Conservation (phyloP, 176 grass and related monocot genomes). For the Juncus effusus region DNA sequence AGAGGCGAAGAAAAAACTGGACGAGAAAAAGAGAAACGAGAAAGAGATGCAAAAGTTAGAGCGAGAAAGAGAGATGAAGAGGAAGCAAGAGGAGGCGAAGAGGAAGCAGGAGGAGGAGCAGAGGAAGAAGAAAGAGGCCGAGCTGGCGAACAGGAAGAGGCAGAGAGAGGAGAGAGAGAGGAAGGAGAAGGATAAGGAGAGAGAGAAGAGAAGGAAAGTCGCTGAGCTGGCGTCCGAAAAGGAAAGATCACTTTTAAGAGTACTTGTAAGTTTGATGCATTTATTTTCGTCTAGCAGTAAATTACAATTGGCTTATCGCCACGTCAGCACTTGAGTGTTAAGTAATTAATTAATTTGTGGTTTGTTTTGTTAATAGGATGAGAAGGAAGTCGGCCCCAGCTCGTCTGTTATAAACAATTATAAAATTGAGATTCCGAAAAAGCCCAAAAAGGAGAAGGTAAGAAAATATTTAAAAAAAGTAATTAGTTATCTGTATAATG, state of each 20-base stretch:
- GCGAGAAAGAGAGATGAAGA: conserved; percentile 65
- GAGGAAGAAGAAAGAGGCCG: conserved; percentile 61
- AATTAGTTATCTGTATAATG: conserved; percentile 15
- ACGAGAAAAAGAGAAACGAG: conserved; percentile 81
- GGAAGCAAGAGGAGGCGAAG: conserved; percentile 70
- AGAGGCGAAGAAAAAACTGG: conserved; percentile 75
- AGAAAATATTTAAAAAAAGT: conserved; percentile 13
- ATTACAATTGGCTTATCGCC: too few relatives aligned
- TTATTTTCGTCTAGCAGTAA: neutral
- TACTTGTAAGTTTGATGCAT: conserved; percentile 41
- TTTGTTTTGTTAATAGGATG: neutral
- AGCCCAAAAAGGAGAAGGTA: neutral
- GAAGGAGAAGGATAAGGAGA: conserved; percentile 60
- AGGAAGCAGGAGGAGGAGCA: conserved; percentile 61
- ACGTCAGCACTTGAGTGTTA: too few relatives aligned
- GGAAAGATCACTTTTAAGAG: conserved; percentile 21
- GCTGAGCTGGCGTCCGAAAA: conserved; percentile 35
- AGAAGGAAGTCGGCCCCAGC: too few relatives aligned
- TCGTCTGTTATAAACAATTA: too few relatives aligned
- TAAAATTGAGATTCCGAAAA: too few relatives aligned
- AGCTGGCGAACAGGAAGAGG: conserved; percentile 60
- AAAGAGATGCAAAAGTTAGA: conserved; percentile 74
- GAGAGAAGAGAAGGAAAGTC: conserved; percentile 38
- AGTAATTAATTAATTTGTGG: too few relatives aligned
- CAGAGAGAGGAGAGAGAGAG: conserved; percentile 53